phyloP scores from a whole-genome alignment of 1,284 basidiomycete genomes.

The Mycena sp. region DNA sequence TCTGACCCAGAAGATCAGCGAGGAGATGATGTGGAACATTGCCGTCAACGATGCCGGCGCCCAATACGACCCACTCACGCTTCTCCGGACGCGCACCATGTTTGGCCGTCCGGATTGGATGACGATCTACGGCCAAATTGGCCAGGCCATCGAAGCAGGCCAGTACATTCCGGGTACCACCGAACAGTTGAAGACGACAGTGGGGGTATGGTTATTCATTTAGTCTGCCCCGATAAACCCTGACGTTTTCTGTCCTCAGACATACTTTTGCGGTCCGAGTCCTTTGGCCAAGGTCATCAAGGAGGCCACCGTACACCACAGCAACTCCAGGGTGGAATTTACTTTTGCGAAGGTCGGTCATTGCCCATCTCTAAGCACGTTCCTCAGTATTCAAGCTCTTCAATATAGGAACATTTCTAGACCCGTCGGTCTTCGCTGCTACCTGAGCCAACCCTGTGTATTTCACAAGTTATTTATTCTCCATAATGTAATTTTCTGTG shows the following conservation, averaged over 20 bases:
- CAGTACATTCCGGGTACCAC: conserved; percentile 81
- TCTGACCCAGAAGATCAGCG: conserved; percentile 84
- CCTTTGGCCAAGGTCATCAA: conserved; percentile 79
- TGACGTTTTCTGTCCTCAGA: conserved; percentile 50
- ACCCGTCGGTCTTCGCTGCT: background rate
- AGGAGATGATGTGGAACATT: conserved; percentile 91
- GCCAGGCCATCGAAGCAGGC: conserved; percentile 78
- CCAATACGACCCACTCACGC: conserved; percentile 85
- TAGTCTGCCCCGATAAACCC: background rate
- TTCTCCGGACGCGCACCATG: conserved; percentile 85
- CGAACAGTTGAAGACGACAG: conserved; percentile 80
- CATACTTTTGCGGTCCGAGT: conserved; percentile 87
- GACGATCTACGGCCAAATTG: conserved; percentile 76
- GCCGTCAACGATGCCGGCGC: conserved; percentile 84
- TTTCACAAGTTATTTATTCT: no score
- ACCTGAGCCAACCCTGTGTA: no score
- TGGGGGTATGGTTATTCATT: conserved; percentile 66
- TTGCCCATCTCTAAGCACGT: conserved; percentile 19
- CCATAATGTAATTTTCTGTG: no score
- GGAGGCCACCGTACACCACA: conserved; percentile 67
- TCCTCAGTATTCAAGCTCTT: no score
- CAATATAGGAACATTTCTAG: conserved; percentile 28
- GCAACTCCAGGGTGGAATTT: conserved; percentile 70
- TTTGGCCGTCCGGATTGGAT: conserved; percentile 91
- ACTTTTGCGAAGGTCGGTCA: conserved; percentile 75